Conservation (phyloP, 805 yeast species). For the Scheffersomyces ergatensis region DNA sequence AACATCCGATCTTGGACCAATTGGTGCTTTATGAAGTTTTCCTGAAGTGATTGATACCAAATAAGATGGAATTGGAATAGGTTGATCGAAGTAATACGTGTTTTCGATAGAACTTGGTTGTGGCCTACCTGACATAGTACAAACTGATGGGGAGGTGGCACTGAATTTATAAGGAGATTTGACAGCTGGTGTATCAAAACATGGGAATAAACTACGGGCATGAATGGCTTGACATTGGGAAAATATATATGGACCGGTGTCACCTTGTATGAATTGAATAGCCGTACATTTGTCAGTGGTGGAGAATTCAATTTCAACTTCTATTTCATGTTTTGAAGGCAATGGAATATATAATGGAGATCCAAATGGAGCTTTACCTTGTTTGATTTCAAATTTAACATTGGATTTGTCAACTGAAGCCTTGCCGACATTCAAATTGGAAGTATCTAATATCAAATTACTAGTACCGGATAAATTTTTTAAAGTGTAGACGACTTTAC, state of each 20-base stretch:
- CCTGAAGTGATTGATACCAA: constrained; percentile 34
- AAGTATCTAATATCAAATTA: constrained; percentile 22
- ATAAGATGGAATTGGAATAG: constrained; percentile 34
- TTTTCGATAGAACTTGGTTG: constrained; percentile 9
- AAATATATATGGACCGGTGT: constrained; percentile 31
- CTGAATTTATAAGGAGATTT: constrained; percentile 24
- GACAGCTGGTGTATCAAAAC: constrained; percentile 35
- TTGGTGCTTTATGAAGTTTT: constrained; percentile 23
- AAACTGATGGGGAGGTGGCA: constrained; percentile 22
- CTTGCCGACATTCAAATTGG: constrained; percentile 16
- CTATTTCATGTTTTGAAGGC: constrained; percentile 3
- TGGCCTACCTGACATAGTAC: constrained; percentile 31
- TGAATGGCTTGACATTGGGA: constrained; percentile 38
- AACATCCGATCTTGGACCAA: constrained; percentile 33
- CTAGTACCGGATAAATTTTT: constrained; percentile 2
- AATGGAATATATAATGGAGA: constrained; percentile 18
- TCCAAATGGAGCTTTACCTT: constrained; percentile 21
- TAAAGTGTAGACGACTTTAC: constrained; percentile 21
- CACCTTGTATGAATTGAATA: constrained; percentile 32
- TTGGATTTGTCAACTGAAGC: constrained; percentile 17
- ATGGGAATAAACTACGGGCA: constrained; percentile 34
- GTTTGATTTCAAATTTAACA: constrained; percentile 8
- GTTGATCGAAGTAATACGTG: constrained; percentile 26
- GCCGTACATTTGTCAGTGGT: constrained; percentile 34
- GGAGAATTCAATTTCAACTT: constrained; percentile 15